These are phyloP conservation scores for Rhododendron molle DNA, from an alignment of 148 eudicot species.

Conservation along the genomic window DNA sequence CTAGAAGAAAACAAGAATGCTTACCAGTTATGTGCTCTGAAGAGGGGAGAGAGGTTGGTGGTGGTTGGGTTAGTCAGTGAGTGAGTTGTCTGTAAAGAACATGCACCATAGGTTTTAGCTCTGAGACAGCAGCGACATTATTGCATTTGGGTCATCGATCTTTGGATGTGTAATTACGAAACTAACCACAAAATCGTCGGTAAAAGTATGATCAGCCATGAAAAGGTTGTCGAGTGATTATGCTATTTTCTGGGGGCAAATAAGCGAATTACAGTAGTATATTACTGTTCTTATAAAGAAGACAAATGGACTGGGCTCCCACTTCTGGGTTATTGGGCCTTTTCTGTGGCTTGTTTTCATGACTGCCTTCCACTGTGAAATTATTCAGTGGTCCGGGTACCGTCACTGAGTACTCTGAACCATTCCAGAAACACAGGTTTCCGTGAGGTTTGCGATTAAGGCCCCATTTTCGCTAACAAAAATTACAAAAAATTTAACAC, in stretches of 20 bases:
- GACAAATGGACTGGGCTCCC: background rate
- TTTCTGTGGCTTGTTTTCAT: background rate
- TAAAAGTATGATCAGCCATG: background rate
- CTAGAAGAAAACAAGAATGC: background rate
- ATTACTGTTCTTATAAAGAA: background rate
- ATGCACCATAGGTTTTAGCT: background rate
- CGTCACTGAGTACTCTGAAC: too few species aligned
- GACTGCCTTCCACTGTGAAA: too few species aligned
- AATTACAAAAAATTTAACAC: too few species aligned
- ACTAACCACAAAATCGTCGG: background rate
- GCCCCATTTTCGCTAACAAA: too few species aligned
- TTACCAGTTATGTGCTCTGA: slow-evolving; percentile 2
- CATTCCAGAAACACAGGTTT: too few species aligned
- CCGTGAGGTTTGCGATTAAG: too few species aligned
- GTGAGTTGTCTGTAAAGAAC: background rate
- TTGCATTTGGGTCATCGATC: background rate
- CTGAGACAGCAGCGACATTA: background rate
- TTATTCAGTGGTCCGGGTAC: too few species aligned
- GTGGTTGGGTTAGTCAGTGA: background rate
- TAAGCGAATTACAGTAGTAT: background rate
- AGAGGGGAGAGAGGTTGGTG: background rate
- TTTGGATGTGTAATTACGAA: background rate
- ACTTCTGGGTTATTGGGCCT: background rate
- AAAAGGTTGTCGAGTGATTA: background rate
- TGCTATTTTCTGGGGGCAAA: background rate